Percentiles rank a stretch among this genome's conserved stretches.
Evolutionary conservation across 176 grass and related monocot genomes (phyloP).

Genomic region (Eragrostis nindensis): DNA sequence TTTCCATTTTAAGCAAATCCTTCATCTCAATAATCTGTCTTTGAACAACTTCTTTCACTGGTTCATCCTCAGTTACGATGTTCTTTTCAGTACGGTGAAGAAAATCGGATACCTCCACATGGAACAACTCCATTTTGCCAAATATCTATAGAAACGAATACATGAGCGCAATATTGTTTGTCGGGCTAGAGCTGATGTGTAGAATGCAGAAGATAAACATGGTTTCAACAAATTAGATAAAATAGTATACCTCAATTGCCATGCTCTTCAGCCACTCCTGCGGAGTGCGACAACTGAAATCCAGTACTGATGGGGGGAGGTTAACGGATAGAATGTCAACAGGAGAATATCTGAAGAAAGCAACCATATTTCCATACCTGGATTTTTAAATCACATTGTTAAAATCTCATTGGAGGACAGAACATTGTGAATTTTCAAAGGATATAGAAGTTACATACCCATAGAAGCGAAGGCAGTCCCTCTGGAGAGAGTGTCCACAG

Average conservation of each 20-base stretch:
- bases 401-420: slow-evolving; percentile 24
- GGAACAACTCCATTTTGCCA: slow-evolving; percentile 65
- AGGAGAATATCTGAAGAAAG: slow-evolving; percentile 91
- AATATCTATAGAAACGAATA: slow-evolving; percentile 66
- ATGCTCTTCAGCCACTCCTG: slow-evolving; percentile 82
- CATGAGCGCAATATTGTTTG: slow-evolving; percentile 27
- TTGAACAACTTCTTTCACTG: slow-evolving; percentile 59
- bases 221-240: slow-evolving; percentile 35
- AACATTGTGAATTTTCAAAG: slow-evolving; percentile 35
- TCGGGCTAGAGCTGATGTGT: neutral
- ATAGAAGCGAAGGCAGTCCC: slow-evolving; percentile 95
- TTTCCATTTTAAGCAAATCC: slow-evolving; percentile 82
- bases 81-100: slow-evolving; percentile 69
- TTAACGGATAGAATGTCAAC: slow-evolving; percentile 92
- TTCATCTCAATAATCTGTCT: slow-evolving; percentile 71
- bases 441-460: slow-evolving; percentile 56
- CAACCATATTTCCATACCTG: slow-evolving; percentile 93
- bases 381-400: slow-evolving; percentile 46
- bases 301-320: slow-evolving; percentile 71
- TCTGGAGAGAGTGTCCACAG: slow-evolving; percentile 93
- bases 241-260: slow-evolving; percentile 61
- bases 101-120: slow-evolving; percentile 75
- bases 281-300: slow-evolving; percentile 57
- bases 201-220: slow-evolving; percentile 21
- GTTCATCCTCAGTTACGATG: slow-evolving; percentile 57